phyloP scores from a whole-genome alignment of 1,284 basidiomycete genomes.

The Serendipita sp. region DNA sequence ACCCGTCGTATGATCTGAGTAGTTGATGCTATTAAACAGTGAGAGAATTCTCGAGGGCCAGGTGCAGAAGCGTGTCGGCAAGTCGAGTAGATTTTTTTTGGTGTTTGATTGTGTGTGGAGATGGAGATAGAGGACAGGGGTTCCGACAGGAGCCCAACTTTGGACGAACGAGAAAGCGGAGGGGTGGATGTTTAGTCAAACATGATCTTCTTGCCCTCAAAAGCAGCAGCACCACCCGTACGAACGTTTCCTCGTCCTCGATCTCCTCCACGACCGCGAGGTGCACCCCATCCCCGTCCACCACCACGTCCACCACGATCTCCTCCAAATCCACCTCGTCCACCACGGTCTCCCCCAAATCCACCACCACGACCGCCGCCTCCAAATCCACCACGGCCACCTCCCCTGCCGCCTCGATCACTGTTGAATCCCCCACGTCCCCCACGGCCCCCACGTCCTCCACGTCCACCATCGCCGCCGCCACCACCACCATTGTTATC shows the following conservation, averaged over 20 bases:
- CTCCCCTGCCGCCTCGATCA: slow-evolving; percentile 19
- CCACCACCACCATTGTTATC: slow-evolving; percentile 43
- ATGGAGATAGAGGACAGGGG: too few species aligned
- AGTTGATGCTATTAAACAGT: too few species aligned
- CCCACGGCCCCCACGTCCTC: slow-evolving; percentile 23
- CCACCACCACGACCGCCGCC: slow-evolving; percentile 7
- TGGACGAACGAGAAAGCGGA: too few species aligned
- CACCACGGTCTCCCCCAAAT: slow-evolving; percentile 18
- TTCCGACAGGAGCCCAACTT: too few species aligned
- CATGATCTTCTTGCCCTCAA: slow-evolving; percentile 71
- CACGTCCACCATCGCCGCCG: slow-evolving; percentile 29
- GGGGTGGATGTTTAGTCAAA: slow-evolving; percentile 28
- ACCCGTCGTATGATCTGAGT: too few species aligned
- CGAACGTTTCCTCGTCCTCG: slow-evolving; percentile 34
- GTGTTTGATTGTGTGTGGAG: too few species aligned
- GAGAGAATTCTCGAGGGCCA: too few species aligned
- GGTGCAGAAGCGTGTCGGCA: too few species aligned
- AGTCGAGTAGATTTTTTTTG: too few species aligned
- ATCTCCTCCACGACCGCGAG: slow-evolving; percentile 19
- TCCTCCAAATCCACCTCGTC: slow-evolving; percentile 23
- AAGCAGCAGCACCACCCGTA: slow-evolving; percentile 58
- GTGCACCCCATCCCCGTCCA: slow-evolving; percentile 25
- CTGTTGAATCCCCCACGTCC: slow-evolving; percentile 19
- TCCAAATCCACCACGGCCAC: slow-evolving; percentile 18
- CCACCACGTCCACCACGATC: slow-evolving; percentile 19